Base-by-base conservation (phyloP, 1,284 basidiomycete genomes). In the Vanrija pseudolonga region DNA sequence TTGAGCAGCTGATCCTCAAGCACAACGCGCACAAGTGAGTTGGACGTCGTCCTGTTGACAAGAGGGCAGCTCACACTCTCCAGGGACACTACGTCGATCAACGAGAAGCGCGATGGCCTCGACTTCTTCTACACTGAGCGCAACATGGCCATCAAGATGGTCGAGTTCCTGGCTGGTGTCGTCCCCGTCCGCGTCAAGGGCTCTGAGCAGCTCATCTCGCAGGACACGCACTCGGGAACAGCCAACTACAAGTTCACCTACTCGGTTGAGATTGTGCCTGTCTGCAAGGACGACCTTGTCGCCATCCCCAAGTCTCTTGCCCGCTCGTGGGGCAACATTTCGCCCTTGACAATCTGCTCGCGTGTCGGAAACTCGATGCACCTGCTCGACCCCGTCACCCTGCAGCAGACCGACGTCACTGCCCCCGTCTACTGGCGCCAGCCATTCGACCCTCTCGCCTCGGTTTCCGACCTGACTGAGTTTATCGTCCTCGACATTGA, bases 191-290 rank as follows among this genome's bases (percentile, higher is more conserved):
- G 87, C 67, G 85, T 87, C 53, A 98, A 96, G 78, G 80, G 88
- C 17, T 96, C 92, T 2, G 94, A 97, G 73, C 93, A 95, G 74
- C 81, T 98, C 18, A 84, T 98, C 49, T 95, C 92, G 17, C 82
- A 87, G 43, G 95, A 98, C 72, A 93, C 89, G 1, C 95, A 98
- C 75, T 85, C 87, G 40, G 85, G 84, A 61, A 96, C 92, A 1
- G 89, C 93, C 40, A 98, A 92, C 78, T 97, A 91, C 83, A 98
- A 97, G 78, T 95, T 91, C 76, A 94, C 93, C 4, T 98, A 94
- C 81, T 96, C 92, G 18, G 90, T 98, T 65, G 95, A 98, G 77
- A 96, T 98, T 66, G 85, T 89, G 6, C 93, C 95, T 0, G 85
- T 98, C 58, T 98, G 95, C 80, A 98, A 98, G 76, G 95, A 98